Conservation (phyloP, 2,329 filamentous ascomycete species). For the Periglandula ipomoeae region DNA sequence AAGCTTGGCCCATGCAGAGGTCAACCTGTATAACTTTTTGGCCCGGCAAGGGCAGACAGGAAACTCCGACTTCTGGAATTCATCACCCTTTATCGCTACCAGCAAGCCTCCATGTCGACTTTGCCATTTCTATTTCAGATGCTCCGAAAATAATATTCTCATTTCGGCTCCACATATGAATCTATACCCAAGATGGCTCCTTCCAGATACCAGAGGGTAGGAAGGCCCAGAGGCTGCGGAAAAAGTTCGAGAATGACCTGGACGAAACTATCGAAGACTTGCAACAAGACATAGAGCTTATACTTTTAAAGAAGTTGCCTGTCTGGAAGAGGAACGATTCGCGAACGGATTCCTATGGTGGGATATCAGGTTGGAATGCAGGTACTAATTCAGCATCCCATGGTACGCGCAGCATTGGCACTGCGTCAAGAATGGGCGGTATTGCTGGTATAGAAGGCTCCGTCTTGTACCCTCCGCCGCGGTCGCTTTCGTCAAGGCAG, state of each 20-base stretch:
- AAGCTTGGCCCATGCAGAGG: conserved; percentile 23
- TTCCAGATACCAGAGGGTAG: conserved; percentile 17
- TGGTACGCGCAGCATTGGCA: background rate
- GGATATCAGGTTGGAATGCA: background rate
- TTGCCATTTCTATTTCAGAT: conserved; percentile 22
- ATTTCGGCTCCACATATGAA: conserved; percentile 22
- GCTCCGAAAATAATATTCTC: conserved; percentile 7
- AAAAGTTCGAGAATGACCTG: background rate
- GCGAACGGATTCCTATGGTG: background rate
- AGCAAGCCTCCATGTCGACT: conserved; percentile 16
- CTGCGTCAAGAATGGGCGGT: background rate
- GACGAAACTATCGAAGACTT: background rate
- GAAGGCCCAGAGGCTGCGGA: background rate
- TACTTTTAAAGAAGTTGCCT: background rate
- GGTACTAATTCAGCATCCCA: background rate
- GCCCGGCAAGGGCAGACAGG: background rate
- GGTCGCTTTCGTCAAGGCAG: background rate
- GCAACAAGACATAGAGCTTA: background rate
- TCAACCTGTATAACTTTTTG: conserved; percentile 17
- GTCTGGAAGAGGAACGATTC: background rate
- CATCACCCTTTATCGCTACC: conserved; percentile 22
- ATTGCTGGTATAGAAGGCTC: background rate
- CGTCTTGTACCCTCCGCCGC: background rate
- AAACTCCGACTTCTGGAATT: conserved; percentile 16
- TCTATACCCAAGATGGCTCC: conserved; percentile 24